phyloP scores from a whole-genome alignment of 176 grass and related monocot species.

The Avena insularis region DNA sequence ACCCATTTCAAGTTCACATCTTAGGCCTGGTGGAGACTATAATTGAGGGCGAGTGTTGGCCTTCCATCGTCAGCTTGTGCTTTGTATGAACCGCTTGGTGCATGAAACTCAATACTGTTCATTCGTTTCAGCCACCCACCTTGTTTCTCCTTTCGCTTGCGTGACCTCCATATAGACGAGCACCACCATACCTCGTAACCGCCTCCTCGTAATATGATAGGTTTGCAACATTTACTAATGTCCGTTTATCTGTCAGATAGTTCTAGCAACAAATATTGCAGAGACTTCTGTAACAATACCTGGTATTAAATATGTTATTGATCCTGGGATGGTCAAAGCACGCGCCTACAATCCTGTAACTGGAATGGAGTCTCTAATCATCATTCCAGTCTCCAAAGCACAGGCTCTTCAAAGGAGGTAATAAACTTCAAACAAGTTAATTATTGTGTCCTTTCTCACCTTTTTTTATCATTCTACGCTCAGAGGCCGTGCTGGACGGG shows the following conservation, averaged over 20 bases:
- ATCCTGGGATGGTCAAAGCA: slow-evolving; percentile 95
- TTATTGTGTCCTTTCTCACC: neutral
- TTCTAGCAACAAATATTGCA: slow-evolving; percentile 99
- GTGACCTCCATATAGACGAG: neutral
- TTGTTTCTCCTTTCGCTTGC: neutral
- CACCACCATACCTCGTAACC: too few relatives aligned
- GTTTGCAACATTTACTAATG: slow-evolving; percentile 36
- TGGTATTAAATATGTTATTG: slow-evolving; percentile 97
- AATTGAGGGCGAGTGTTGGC: neutral
- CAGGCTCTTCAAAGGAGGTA: slow-evolving; percentile 98
- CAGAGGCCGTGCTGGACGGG: slow-evolving; percentile 28
- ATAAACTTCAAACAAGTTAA: slow-evolving; percentile 11
- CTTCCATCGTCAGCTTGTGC: neutral
- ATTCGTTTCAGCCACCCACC: neutral
- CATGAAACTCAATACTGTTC: neutral
- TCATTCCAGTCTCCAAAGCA: slow-evolving; percentile 88
- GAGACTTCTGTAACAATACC: slow-evolving; percentile 98
- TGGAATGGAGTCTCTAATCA: slow-evolving; percentile 91
- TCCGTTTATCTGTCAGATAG: slow-evolving; percentile 57
- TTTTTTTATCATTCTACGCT: slow-evolving; percentile 31
- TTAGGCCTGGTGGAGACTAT: neutral
- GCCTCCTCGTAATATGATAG: neutral
- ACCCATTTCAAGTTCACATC: neutral
- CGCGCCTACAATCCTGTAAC: slow-evolving; percentile 96
- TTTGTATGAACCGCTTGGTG: neutral